Base-by-base conservation (phyloP, 768 basidiomycete genomes). In the Lentinula edodes region DNA sequence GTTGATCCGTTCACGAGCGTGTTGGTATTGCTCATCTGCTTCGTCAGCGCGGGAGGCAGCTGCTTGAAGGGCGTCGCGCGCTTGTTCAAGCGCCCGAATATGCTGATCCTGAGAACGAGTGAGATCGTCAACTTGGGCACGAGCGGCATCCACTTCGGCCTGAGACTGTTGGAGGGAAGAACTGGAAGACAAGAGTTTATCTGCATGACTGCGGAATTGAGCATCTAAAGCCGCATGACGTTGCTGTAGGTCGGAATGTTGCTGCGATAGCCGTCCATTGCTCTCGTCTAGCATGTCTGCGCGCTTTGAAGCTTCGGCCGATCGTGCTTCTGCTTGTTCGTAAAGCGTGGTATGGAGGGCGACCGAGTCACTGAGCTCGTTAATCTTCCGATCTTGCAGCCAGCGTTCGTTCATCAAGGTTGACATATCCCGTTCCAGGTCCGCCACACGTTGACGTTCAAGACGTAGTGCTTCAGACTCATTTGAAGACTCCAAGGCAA, bases 61-160 rank as follows among this genome's bases (percentile, higher is more conserved):
- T 1, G 91, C 83, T 53, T 84, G 77, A 53, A 99, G 78, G 0
- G 94, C 93, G 13, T 75, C 73, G 45, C 89, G 89, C 1, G 92
- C 85, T 73, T 97, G 93, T 41, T 96, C 93, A 54, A 98, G 78
- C 1, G 94, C 87, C 20, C 87, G 88, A 53, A 98, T 76, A 70
- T 98, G 94, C 68, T 93, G 88, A 53, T 95, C 93, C 23, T 87
- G 84, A 6, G 88, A 84, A 6, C 79, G 75, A 5, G 77, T 74
- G 39, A 95, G 78, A 54, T 93, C 90, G 12, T 90, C 89, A 18
- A 93, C 75, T 72, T 93, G 87, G 5, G 78, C 75, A 61, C 83
- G 83, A 20, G 86, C 72, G 58, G 81, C 80, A 60, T 83, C 73
- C 61, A 87, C 80, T 51, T 98, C 95, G 0, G 89, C 91, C 64